Evolutionary conservation across 2,329 filamentous ascomycete genomes (phyloP), one percentile per base, ranked within the genome.

Genomic region (Paraphoma sp.): DNA sequence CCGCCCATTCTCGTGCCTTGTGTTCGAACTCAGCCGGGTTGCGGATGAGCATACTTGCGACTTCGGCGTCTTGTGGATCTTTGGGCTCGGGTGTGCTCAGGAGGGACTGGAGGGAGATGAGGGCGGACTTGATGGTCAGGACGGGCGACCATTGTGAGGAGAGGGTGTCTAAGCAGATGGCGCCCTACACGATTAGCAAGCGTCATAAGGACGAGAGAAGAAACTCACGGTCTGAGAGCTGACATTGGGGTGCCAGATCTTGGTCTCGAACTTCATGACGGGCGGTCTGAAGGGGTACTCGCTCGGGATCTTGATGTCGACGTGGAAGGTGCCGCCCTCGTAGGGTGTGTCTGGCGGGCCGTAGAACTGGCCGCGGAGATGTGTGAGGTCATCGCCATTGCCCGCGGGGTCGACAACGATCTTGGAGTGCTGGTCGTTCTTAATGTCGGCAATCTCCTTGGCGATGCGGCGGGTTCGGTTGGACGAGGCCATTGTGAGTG

Each of bases 171-270:
- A 99, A 87, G 73, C 95, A 99, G 75, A 99, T 99, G 28, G 93
- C 94, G 53, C 95, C 95, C 92, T 98, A 60, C 10, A 49, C n/a
- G 45, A 43, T 77, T 58, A 80, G 70, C 31, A 43, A 18, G 16
- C 7, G 28, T 1, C 14, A 6, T n/a, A 3, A 10, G 2, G 3
- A 10, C 8, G 7, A 29, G 36, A n/a, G 14, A 16, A 2, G n/a
- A n/a, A 17, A 82, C 88, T 72, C 80, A 96, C 93, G 41, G 93
- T 97, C 75, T 95, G 90, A 71, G 90, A 94, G 83, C 91, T 96
- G 79, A 99, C 87, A 73, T 99, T 99, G 33, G 95, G 95, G 76
- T 99, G 95, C 93, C 93, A 99, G 67, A 98, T 89, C 78, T 89
- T 93, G 62, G 95, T 99, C 63, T 89, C 86, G 73, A 98, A 98